A percentile compares a stretch with the other conserved stretches of the same genome.
These are phyloP conservation scores for Lasiodiplodia gonubiensis DNA, from an alignment of 2,329 filamentous ascomycete genomes.

Conservation along the genomic window DNA sequence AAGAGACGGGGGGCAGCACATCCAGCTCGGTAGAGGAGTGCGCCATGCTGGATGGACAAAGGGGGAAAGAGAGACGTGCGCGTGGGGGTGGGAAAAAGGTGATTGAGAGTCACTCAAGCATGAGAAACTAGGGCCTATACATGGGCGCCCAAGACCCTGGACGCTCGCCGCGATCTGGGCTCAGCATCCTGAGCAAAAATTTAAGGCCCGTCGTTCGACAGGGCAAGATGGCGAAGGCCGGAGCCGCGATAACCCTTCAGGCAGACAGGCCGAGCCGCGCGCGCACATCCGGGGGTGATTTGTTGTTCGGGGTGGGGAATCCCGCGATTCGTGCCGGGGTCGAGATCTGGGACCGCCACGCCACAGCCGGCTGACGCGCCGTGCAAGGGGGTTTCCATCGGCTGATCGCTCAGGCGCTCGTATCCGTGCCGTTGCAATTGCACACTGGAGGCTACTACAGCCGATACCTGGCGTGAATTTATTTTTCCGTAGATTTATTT, in stretches of 20 bases:
- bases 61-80: background rate
- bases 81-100: background rate
- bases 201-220: too few relatives aligned
- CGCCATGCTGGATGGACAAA: background rate
- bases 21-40: background rate
- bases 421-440: background rate
- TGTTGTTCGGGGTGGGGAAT: background rate
- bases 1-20: background rate
- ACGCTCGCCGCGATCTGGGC: background rate
- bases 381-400: background rate
- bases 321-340: background rate
- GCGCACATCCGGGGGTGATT: background rate
- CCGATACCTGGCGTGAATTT: too few relatives aligned
- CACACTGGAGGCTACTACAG: too few relatives aligned
- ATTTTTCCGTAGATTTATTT: too few relatives aligned
- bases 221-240: background rate
- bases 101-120: too few relatives aligned
- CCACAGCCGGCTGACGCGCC: constrained; percentile 33
- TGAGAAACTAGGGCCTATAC: background rate
- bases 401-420: background rate
- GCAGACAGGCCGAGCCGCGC: background rate
- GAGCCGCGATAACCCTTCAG: background rate
- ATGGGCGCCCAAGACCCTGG: background rate
- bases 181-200: background rate
- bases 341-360: constrained; percentile 42